phyloP scores from a whole-genome alignment of 73 alveolate species.

The Halteria grandinella region DNA sequence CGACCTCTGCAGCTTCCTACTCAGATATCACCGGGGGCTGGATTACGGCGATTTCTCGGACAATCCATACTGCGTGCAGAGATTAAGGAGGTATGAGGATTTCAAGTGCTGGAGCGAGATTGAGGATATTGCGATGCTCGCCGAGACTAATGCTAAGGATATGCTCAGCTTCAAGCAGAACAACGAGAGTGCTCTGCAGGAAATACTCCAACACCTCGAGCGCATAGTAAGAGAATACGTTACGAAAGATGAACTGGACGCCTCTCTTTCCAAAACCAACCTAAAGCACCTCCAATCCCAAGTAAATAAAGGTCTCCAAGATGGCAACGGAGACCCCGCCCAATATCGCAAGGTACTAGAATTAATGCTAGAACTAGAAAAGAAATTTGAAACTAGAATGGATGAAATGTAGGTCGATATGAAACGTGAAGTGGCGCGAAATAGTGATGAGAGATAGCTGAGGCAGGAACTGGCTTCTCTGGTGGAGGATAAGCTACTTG shows the following conservation, averaged over 20 bases:
- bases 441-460: constrained; percentile 30
- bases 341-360: constrained; percentile 32
- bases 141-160: neutral
- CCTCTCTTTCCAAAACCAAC: too few relatives aligned
- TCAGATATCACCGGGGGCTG: constrained; percentile 51
- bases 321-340: too few relatives aligned
- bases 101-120: constrained; percentile 56
- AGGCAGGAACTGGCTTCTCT: constrained; percentile 4
- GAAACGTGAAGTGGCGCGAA: neutral
- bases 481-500: constrained; percentile 36
- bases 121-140: constrained; percentile 18
- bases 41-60: constrained; percentile 62
- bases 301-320: too few relatives aligned
- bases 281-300: too few relatives aligned
- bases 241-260: constrained; percentile 47
- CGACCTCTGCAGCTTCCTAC: constrained; percentile 46
- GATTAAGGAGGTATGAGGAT: constrained; percentile 42
- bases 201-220: constrained; percentile 38
- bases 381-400: constrained; percentile 33
- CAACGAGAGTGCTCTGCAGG: constrained; percentile 34
- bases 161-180: neutral
- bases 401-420: constrained; percentile 34
- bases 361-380: constrained; percentile 42
- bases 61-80: constrained; percentile 16
- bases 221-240: constrained; percentile 19